These are phyloP conservation scores for Pneumocystis carinii DNA, from an alignment of 1,139 yeast species.

Conservation along the genomic window DNA sequence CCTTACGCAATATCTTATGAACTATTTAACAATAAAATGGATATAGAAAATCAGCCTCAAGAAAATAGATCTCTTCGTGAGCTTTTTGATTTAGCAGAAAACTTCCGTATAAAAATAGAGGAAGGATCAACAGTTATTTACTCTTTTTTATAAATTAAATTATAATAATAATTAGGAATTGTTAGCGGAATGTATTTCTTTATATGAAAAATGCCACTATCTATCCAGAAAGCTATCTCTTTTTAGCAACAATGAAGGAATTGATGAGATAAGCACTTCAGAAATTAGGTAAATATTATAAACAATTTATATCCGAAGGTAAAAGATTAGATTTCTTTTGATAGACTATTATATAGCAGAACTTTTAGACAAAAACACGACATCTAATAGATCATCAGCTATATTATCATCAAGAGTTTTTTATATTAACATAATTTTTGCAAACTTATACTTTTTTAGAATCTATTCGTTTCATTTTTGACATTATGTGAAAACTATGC, in stretches of 20 bases:
- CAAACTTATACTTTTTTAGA: slow-evolving; percentile 15
- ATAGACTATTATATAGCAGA: slow-evolving; percentile 37
- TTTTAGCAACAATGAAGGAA: slow-evolving; percentile 44
- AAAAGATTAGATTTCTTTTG: slow-evolving; percentile 21
- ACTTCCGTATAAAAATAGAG: not conserved
- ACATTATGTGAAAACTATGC: slow-evolving; percentile 15
- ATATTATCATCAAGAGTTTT: slow-evolving; percentile 11
- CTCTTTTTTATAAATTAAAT: not conserved
- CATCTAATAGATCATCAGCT: slow-evolving; percentile 2
- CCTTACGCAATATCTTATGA: not conserved
- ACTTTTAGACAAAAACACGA: slow-evolving; percentile 16
- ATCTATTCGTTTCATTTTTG: slow-evolving; percentile 18
- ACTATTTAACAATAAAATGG: not conserved
- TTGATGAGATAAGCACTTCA: slow-evolving; percentile 41
- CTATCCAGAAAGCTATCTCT: slow-evolving; percentile 27
- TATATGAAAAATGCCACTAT: slow-evolving; percentile 14
- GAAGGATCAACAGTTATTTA: not conserved
- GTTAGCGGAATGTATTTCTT: slow-evolving; percentile 2
- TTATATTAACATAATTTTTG: slow-evolving; percentile 12
- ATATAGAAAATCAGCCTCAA: not conserved
- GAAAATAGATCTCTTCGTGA: not conserved
- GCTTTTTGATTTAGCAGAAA: not conserved
- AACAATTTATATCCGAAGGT: not conserved
- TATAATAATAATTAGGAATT: not conserved
- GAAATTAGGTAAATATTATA: slow-evolving; percentile 32